phyloP scores from a whole-genome alignment of 345 rosid species.

The Rhodomyrtus tomentosa region DNA sequence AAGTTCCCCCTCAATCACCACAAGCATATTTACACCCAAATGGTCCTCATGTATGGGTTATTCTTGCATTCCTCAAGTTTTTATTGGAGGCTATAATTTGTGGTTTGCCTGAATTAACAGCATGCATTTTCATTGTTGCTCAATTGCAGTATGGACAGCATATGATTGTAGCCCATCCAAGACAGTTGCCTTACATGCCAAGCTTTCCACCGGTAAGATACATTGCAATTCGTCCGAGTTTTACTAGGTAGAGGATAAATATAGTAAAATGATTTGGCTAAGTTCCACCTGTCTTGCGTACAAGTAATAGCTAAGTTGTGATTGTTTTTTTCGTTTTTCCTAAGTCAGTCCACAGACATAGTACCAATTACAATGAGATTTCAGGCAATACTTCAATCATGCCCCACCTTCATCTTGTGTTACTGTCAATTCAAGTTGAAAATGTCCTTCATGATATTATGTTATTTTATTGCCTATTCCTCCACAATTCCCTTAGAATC shows the following conservation, averaged over 20 bases:
- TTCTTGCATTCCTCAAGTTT: neutral
- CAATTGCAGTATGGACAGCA: slow-evolving; percentile 55
- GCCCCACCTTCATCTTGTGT: neutral
- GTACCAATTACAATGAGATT: neutral
- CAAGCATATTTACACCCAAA: slow-evolving; percentile 63
- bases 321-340: neutral
- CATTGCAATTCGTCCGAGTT: neutral
- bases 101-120: neutral
- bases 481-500: neutral
- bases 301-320: neutral
- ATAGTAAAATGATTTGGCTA: neutral
- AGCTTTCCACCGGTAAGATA: slow-evolving; percentile 59
- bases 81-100: neutral
- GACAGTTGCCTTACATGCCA: slow-evolving; percentile 53
- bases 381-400: neutral
- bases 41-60: slow-evolving; percentile 55
- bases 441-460: neutral
- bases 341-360: neutral
- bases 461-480: neutral
- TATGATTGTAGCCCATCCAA: slow-evolving; percentile 49
- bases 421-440: neutral
- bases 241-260: neutral
- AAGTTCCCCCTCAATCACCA: slow-evolving; percentile 40
- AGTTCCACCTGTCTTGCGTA: neutral
- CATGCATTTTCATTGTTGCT: neutral